Conservation (phyloP, 257 asterid species). For the Rubia yunnanensis region DNA sequence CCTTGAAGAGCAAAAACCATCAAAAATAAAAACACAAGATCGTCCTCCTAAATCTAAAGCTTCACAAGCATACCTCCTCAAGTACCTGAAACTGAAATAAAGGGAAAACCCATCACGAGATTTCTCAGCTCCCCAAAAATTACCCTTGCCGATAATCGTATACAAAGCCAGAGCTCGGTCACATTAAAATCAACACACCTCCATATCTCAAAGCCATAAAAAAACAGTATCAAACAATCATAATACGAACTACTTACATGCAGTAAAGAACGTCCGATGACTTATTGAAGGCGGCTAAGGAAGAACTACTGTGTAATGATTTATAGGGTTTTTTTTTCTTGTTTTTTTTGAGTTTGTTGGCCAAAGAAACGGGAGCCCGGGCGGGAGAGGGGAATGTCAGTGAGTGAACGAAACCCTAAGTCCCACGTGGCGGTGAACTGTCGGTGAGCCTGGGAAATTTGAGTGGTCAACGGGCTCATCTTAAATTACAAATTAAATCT, state of each 20-base stretch:
- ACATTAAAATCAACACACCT: not conserved
- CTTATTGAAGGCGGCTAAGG: slow-evolving; percentile 43
- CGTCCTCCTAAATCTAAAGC: slow-evolving; percentile 28
- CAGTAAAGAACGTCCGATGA: slow-evolving; percentile 6
- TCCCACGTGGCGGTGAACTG: slow-evolving; percentile 10
- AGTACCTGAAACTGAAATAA: not conserved
- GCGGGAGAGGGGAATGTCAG: not conserved
- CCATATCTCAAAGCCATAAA: not conserved
- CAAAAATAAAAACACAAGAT: slow-evolving; percentile 14
- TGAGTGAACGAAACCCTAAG: not conserved
- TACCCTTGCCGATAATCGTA: not conserved
- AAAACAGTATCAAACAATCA: not conserved
- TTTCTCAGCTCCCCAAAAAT: not conserved
- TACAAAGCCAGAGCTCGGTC: not conserved
- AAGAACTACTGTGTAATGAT: slow-evolving; percentile 10
- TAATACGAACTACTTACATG: slow-evolving; percentile 31
- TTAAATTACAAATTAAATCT: no score
- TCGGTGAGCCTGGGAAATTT: not conserved
- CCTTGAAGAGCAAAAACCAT: slow-evolving; percentile 15
- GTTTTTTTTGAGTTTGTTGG: not conserved
- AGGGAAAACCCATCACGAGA: not conserved
- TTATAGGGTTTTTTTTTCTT: slow-evolving; percentile 21
- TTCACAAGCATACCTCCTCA: not conserved
- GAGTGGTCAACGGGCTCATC: slow-evolving; percentile 3
- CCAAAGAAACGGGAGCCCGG: not conserved